Evolutionary conservation across 2,329 filamentous ascomycete genomes (phyloP).

Genomic region (Colletotrichum ledebouriae): DNA sequence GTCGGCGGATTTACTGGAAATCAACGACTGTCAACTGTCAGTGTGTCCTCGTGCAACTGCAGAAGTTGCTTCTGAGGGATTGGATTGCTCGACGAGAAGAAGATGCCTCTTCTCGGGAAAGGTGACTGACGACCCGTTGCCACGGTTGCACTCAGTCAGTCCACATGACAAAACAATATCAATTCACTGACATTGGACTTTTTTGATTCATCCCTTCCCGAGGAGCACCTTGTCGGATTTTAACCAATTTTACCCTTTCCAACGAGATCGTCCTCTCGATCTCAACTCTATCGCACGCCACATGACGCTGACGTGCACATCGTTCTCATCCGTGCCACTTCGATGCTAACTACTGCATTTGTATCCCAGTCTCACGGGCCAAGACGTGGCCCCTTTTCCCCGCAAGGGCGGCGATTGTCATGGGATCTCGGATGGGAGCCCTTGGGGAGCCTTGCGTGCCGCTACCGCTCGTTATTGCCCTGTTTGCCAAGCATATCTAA

Average conservation of each 20-base stretch:
- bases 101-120: not conserved
- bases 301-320: not conserved
- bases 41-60: not conserved
- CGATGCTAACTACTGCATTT: not conserved
- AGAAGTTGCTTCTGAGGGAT: not conserved
- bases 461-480: constrained; percentile 3
- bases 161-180: not conserved
- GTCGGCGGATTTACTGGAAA: too few species aligned
- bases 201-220: not conserved
- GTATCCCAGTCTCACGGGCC: not conserved
- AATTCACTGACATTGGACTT: constrained; percentile 14
- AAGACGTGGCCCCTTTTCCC: not conserved
- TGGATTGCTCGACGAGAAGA: not conserved
- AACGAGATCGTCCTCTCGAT: constrained; percentile 13
- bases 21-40: too few species aligned
- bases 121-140: not conserved
- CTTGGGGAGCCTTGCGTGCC: constrained; percentile 4
- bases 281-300: constrained; percentile 21
- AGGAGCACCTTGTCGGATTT: not conserved
- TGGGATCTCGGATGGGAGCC: not conserved
- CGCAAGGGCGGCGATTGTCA: not conserved
- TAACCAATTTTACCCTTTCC: not conserved
- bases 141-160: not conserved
- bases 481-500: not conserved
- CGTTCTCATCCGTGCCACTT: not conserved